Base-by-base conservation (phyloP, 202 grass and related monocot species). In the Panicum virgatum region DNA sequence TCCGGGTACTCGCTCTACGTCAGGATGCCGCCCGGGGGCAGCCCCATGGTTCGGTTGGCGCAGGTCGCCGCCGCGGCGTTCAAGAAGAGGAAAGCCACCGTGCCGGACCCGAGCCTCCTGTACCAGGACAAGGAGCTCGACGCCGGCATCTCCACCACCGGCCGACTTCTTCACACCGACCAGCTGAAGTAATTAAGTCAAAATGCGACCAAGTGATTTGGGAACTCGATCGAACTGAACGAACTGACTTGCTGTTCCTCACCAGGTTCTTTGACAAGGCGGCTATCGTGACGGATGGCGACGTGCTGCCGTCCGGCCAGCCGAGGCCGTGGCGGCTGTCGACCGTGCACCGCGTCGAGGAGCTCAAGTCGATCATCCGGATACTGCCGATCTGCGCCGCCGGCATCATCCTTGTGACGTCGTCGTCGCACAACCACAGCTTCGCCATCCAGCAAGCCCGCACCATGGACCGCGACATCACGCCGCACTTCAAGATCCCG, bases 311-410 rank as follows among this genome's bases (percentile, higher is more conserved):
- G 13, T 73, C 74, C 40, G 85, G 93, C 66, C 11, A 12, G 20
- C 72, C 86, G 5, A 72, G 80, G 7, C 63, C 62, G 7, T 96
- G 93, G 93, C 71, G 63, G 7, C 82, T 90, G 44, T 86, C 84
- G 66, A 96, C 84, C 38, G 93, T 90, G 66, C 93, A 96, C 75
- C 90, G 87, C n/a, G 68, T 90, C 9, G 90, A 96, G 77, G 93
- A 96, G 79, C 78, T 89, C 63, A 92, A 92, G 64, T 92, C 89
- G 66, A 91, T 96, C 76, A 79, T 92, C 39, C 78, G 93, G 1
- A 90, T 96, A 69, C 66, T 96, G 12, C 88, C 93, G 10, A 85
- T 96, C 56, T 92, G 90, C 83, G 88, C 78, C 0, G 82, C 88
- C 1, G 85, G 90, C 14, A 86, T 96, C 62, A 38, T 92, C 25